These are phyloP conservation scores for Boletus bicolor DNA, from an alignment of 768 basidiomycete genomes.

Conservation along the genomic window DNA sequence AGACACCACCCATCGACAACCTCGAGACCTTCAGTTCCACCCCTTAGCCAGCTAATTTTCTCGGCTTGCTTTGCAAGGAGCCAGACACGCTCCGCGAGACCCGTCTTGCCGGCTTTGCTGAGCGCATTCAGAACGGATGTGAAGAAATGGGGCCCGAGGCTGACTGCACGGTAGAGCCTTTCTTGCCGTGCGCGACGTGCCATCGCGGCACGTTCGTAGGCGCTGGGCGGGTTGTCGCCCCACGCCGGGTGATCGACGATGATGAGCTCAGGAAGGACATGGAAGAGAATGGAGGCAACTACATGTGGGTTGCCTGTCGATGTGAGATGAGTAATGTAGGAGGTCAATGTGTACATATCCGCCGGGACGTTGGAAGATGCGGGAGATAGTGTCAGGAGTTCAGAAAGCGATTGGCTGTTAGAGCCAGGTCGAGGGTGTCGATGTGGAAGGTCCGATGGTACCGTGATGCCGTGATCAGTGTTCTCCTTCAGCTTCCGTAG, in stretches of 20 bases:
- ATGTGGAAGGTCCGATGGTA: constrained; percentile 8
- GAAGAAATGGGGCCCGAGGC: constrained; percentile 60
- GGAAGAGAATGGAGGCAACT: constrained; percentile 48
- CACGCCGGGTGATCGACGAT: constrained; percentile 39
- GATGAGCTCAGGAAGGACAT: constrained; percentile 53
- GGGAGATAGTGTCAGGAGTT: constrained; percentile 15
- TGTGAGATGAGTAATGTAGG: constrained; percentile 51
- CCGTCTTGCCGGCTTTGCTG: constrained; percentile 49
- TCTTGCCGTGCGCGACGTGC: constrained; percentile 26
- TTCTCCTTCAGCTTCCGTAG: constrained; percentile 29
- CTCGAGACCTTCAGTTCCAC: constrained; percentile 20
- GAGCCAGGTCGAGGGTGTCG: not conserved
- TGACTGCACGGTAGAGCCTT: constrained; percentile 41
- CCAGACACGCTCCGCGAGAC: constrained; percentile 64
- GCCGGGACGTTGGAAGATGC: constrained; percentile 23
- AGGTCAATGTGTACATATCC: constrained; percentile 48
- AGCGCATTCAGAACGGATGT: constrained; percentile 59
- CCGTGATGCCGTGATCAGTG: constrained; percentile 22
- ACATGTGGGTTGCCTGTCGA: constrained; percentile 45
- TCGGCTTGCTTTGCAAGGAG: constrained; percentile 58
- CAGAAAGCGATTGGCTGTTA: constrained; percentile 4
- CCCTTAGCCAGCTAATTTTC: constrained; percentile 44
- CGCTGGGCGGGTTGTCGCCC: constrained; percentile 27
- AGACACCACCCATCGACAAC: constrained; percentile 56
- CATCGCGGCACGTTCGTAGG: constrained; percentile 25